Base-by-base conservation (phyloP, 306 rosid genomes). In the Gastrolobium bilobum region DNA sequence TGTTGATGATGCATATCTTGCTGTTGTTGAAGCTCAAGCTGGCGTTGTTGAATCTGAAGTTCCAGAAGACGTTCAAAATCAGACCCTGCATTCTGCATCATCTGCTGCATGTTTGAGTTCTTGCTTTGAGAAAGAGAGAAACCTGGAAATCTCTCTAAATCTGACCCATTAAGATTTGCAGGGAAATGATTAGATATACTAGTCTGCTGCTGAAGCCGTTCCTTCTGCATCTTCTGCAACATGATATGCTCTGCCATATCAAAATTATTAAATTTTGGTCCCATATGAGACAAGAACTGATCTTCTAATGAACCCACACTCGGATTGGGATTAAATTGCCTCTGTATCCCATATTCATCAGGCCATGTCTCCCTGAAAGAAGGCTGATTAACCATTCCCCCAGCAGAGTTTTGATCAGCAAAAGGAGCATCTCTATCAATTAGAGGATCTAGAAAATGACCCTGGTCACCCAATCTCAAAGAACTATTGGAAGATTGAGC, bases 1-100 rank as follows among this genome's bases (percentile, higher is more conserved):
- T 86, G 89, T 73, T 84, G 92, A 46, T 83, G 91, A 69, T 88
- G 92, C 83, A 90, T 48, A 42, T 81, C 92, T 60, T 84, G 92
- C 71, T 79, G 88, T 56, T 84, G 86, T 68, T 87, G 92, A 75
- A 87, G 75, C 87, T 89, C 91, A 80, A 83, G 83, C 79, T 89
- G 88, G 20, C 73, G 88, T 76, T 85, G 88, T 30, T 86, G 89
- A 68, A 54, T 51, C 74, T 83, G 86, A 48, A 79, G 73, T 56
- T 75, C 92, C 40, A 90, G 10, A 33, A 86, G 69, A 64, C 68
- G 90, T 14, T 88, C 95, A 43, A 88, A 76, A 53, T 86, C 94
- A 51, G 90, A 72, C 38, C 84, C 89, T 0, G 82, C 43, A 73
- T 88, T 85, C 79, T 85, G 89, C 66, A 84, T 60, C 70, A 85